These are phyloP conservation scores for Kwoniella europaea DNA, from an alignment of 768 basidiomycete genomes.

Conservation along the genomic window DNA sequence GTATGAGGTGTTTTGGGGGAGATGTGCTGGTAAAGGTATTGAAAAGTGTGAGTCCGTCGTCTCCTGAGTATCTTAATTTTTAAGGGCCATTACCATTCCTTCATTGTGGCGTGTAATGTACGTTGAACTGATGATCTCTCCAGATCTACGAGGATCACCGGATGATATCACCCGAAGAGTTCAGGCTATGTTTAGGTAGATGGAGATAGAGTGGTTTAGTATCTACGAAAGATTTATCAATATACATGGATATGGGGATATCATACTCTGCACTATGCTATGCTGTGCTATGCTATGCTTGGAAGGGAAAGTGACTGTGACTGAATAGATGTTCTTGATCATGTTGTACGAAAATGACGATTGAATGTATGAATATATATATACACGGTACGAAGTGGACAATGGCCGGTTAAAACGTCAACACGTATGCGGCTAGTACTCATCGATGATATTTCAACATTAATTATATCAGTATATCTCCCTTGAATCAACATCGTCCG, in stretches of 20 bases:
- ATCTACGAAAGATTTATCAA: too few relatives aligned
- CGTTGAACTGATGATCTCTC: background rate
- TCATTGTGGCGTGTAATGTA: background rate
- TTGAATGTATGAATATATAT: too few relatives aligned
- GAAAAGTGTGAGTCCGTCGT: slow-evolving; percentile 53
- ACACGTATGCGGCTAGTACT: background rate
- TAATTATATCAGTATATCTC: too few relatives aligned
- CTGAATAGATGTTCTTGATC: background rate
- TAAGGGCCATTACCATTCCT: background rate
- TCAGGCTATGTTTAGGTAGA: slow-evolving; percentile 38
- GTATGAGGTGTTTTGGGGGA: slow-evolving; percentile 41
- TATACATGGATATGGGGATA: too few relatives aligned
- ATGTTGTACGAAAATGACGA: background rate
- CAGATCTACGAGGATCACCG: slow-evolving; percentile 48
- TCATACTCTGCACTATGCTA: too few relatives aligned
- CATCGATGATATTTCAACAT: too few relatives aligned
- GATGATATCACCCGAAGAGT: slow-evolving; percentile 49
- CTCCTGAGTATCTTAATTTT: background rate
- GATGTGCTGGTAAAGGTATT: slow-evolving; percentile 43
- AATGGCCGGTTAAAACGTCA: background rate
- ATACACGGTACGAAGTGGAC: background rate
- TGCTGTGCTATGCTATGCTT: background rate
- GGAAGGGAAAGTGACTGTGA: background rate
- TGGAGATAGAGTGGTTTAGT: background rate
- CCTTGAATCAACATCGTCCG: too few relatives aligned